phyloP scores from a whole-genome alignment of 2,329 filamentous ascomycete genomes.

The Beauveria medogensis region DNA sequence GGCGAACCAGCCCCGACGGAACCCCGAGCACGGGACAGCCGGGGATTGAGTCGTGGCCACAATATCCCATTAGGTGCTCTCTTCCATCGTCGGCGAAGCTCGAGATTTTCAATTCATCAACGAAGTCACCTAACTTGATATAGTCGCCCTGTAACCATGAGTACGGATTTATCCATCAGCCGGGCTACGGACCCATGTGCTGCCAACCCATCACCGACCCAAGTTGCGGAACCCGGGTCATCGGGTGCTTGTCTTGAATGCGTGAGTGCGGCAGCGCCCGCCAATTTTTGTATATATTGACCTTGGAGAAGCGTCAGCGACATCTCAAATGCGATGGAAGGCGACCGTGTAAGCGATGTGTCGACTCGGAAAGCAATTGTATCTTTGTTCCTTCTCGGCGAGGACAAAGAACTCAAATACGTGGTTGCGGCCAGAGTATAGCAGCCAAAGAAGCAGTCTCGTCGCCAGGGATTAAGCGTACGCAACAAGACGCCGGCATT shows the following conservation, averaged over 20 bases:
- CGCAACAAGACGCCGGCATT: neutral
- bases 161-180: neutral
- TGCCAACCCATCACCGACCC: neutral
- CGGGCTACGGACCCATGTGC: neutral
- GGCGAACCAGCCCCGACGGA: neutral
- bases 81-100: neutral
- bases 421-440: neutral
- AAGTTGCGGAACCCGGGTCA: neutral
- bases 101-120: neutral
- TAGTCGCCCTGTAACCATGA: neutral
- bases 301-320: neutral
- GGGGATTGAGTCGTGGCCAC: neutral
- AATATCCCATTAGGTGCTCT: neutral
- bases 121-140: neutral
- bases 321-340: constrained; percentile 3
- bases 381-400: constrained; percentile 4
- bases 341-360: neutral
- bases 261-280: neutral
- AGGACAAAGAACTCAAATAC: neutral
- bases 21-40: neutral
- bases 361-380: constrained; percentile 1
- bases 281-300: neutral
- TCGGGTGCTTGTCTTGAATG: neutral
- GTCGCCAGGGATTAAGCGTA: neutral
- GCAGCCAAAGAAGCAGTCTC: neutral